Base-by-base conservation (phyloP, 2,329 filamentous ascomycete species). In the Hypoxylon sp. region DNA sequence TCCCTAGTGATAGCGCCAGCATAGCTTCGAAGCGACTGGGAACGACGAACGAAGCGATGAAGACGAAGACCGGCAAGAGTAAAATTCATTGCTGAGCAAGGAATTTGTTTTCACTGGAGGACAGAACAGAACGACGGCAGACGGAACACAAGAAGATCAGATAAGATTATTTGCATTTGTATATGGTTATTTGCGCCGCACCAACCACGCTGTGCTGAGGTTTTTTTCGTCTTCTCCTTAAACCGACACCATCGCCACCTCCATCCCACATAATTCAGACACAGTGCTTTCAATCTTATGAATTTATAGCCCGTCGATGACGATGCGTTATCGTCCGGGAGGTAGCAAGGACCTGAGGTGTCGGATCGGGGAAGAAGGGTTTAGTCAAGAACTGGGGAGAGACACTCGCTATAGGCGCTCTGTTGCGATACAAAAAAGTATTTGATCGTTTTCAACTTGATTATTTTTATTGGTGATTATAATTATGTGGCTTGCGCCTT, bases 31-130 rank as follows among this genome's bases (percentile, higher is more conserved):
- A 69, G 69, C 70, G 56, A 71, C 70, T 75, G 71, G 73, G 75
- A 61, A 76, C 62, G 74, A 76, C 72, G 74, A 73, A 77, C 73
- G 75, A 77, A 70, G 70, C 74, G 62, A 77, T 52, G 75, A 77
- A 74, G 72, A 74, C 63, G 74, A 74, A 66, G 57, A 69, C 58
- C 38, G 64, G 67, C 65, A 65, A 70, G 61, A 71, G 43, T 58
- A 53, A 69, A 65, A 48, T 69, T 62, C 65, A 19, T 67, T 68
- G 66, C 68, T 66, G 68, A 63, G 68, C 63, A 53, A 64, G 45
- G 61, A 64, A 64, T 55, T 60, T 66, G 67, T 68, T 69, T 71
- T 61, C 57, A 60, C 68, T 64, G 65, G 68, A 64, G 66, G 66
- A 65, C 60, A 64, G 65, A 68, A 67, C 61, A 68, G 60, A 68